Conservation (phyloP, 1,139 yeast genomes). For the Yamadazyma spencermartinsiae region DNA sequence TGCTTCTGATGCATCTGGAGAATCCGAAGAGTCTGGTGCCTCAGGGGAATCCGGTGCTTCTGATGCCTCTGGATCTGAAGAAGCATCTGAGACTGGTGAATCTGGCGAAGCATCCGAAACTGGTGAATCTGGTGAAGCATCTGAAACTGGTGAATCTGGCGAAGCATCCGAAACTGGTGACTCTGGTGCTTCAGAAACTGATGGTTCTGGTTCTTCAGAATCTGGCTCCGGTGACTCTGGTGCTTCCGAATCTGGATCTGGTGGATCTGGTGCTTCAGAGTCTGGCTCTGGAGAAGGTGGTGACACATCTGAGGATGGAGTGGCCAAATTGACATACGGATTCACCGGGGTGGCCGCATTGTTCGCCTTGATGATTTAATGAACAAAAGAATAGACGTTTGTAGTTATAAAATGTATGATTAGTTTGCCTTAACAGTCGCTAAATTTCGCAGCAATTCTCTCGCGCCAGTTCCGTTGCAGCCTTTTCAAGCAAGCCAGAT, state of each 20-base stretch:
- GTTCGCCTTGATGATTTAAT: constrained; percentile 13
- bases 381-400: not conserved
- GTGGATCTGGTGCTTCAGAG: constrained; percentile 6
- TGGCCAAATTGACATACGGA: constrained; percentile 13
- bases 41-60: not conserved
- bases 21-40: not conserved
- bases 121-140: constrained; percentile 4
- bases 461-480: not conserved
- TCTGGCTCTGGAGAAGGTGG: constrained; percentile 23
- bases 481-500: too few species aligned
- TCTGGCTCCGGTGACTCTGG: constrained; percentile 6
- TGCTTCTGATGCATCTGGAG: too few species aligned
- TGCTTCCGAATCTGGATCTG: constrained; percentile 5
- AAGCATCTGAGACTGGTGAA: constrained; percentile 2
- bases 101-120: constrained; percentile 6
- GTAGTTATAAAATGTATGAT: not conserved
- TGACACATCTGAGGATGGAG: constrained; percentile 13
- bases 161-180: constrained; percentile 8
- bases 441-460: not conserved
- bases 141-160: constrained; percentile 9
- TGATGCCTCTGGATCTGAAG: constrained; percentile 7
- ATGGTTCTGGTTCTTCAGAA: constrained; percentile 6
- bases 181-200: constrained; percentile 2
- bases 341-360: constrained; percentile 10
- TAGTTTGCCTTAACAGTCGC: not conserved